Base-by-base conservation (phyloP, 129 eudicot species). In the Flaveria brownii region DNA sequence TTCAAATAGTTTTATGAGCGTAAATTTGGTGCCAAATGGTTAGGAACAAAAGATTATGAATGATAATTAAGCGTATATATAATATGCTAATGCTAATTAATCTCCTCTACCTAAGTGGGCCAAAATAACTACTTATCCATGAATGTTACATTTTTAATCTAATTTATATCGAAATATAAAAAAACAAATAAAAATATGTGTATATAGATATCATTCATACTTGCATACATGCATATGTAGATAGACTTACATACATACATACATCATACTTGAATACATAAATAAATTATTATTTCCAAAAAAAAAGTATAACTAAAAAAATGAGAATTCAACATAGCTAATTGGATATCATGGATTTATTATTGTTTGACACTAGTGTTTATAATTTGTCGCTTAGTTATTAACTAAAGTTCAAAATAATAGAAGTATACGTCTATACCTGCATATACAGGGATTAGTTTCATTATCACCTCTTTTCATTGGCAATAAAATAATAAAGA, bases 401-500 rank as follows among this genome's bases (percentile, higher is more conserved):
- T 74, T 25, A 43, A 75, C 78, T 74, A 73, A 86, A 77, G 62
- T 77, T 3, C 46, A 41, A 59, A 41, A 65, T 49, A 45, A 72
- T 71, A 72, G 67, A 82, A 28, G 18, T 18, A 2, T 36, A 36
- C 6, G 7, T 2, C 30, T 14, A 28, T 22, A 4, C 39, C 28
- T 71, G 1, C 41, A 5, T 36, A 36, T 36, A 46, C 8, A 13
- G 49, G 69, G 42, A 11, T 56, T 77, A 57, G 41, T 63, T 63
- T 30, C 25, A 63, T 75, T 28, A 46, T 64, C 23, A 23, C 52
- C 50, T 60, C 46, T 30, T 36, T 9, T 61, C 41, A 77, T 10
- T 67, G 36, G 57, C 63, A 79, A 22, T 79, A 79, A 59, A 71
- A 71, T 70, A 79, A 9, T 52, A 50, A 49, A 11, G 43, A 62